Evolutionary conservation across 495 filamentous ascomycete species (phyloP).

Genomic region (Aspergillus nidulans): DNA sequence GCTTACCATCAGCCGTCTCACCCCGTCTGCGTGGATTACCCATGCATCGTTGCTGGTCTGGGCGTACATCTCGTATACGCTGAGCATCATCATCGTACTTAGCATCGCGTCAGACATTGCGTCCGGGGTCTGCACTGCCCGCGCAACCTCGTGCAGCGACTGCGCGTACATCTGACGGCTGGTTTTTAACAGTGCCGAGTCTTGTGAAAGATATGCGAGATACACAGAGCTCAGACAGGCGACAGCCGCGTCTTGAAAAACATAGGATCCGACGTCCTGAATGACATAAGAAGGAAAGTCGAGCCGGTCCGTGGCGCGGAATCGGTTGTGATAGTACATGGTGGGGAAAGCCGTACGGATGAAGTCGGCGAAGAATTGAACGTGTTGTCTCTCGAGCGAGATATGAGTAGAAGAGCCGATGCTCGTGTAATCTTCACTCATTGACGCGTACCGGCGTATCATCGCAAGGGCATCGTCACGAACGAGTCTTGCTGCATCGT

Average conservation of each 20-base stretch:
- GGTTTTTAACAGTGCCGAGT: slow-evolving; percentile 18
- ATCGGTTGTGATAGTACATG: slow-evolving; percentile 29
- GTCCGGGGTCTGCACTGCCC: slow-evolving; percentile 19
- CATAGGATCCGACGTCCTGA: slow-evolving; percentile 20
- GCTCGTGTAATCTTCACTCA: slow-evolving; percentile 13
- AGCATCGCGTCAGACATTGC: slow-evolving; percentile 31
- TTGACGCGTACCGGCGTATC: slow-evolving; percentile 18
- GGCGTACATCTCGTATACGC: slow-evolving; percentile 35
- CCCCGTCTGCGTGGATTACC: slow-evolving; percentile 31
- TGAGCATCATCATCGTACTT: slow-evolving; percentile 32
- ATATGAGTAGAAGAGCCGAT: slow-evolving; percentile 15
- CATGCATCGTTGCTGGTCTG: slow-evolving; percentile 28
- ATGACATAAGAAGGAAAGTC: slow-evolving; percentile 19
- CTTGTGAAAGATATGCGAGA: slow-evolving; percentile 24
- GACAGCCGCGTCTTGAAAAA: slow-evolving; percentile 26
- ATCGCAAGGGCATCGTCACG: slow-evolving; percentile 25
- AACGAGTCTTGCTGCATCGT: slow-evolving; percentile 17
- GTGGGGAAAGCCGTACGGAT: slow-evolving; percentile 31
- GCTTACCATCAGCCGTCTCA: slow-evolving; percentile 26
- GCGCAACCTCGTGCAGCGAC: slow-evolving; percentile 21
- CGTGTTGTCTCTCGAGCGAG: slow-evolving; percentile 4
- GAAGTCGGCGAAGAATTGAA: slow-evolving; percentile 23
- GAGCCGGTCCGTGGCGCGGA: slow-evolving; percentile 23
- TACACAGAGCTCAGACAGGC: slow-evolving; percentile 31
- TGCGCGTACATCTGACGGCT: slow-evolving; percentile 30